Base-by-base conservation (phyloP, 106 monocot species). In the Platanthera guangdongensis region DNA sequence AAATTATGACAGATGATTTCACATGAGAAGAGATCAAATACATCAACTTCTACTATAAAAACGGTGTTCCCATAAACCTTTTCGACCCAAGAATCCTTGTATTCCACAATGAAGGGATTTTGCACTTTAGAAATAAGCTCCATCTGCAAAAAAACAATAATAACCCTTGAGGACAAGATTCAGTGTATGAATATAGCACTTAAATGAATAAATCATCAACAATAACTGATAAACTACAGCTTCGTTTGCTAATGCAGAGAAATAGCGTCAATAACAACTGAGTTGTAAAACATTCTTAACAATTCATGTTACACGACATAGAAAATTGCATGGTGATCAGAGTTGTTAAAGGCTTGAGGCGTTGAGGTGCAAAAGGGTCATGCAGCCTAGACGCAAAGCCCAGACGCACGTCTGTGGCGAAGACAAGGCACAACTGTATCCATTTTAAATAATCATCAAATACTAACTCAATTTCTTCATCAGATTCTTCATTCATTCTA, bases 51-150 rank as follows among this genome's bases (percentile, higher is more conserved):
- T 9, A 65, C 9, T 11, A 65, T 65, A 32, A 32, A n/a, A 65
- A 65, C n/a, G 32, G 25, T n/a, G 11, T 65, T 25, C 65, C 6
- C 18, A 62, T 86, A 62, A 14, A 94, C 96, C 93, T 93, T 99
- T 77, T 99, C 97, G 4, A 99, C 97, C 97, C 97, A 97, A 21
- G 97, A 91, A 81, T 97, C 97, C 77, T 94, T 97, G 79, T 97
- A 97, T 67, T 97, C 93, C 68, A 97, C 97, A 75, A 97, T 97
- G 77, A 84, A 97, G 68, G 97, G 93, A 68, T 93, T 91, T 50
- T 69, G 78, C 1, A 94, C 91, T 89, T 87, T 94, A 51, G 97
- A 90, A 81, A 97, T 91, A 51, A 97, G 89, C 76, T 97, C 91
- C 97, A 97, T 97, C 97, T 97, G 82, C 52, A 55, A 7, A 82